Evolutionary conservation across 2,329 filamentous ascomycete genomes (phyloP), one percentile per base, ranked within the genome.

Genomic region (Ceratocystis colombiana): DNA sequence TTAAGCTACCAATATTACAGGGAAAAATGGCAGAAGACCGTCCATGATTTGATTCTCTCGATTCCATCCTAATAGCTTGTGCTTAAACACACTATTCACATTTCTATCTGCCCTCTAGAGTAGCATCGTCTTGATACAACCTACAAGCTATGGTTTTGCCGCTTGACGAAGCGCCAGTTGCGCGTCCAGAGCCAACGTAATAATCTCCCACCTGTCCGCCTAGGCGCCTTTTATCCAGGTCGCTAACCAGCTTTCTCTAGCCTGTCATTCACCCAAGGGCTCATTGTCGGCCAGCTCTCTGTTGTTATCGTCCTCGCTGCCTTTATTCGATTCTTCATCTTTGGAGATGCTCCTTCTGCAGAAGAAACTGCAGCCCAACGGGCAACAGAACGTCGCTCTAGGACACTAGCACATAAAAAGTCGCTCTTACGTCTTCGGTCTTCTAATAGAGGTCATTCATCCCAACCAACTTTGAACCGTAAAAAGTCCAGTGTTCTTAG

Each of bases 241-340:
- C 33, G 37, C 61, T 67, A 68, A 68, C 55, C 20, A 25, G 5
- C 25, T 3, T 25, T 25, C 46, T 62, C 12, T 50, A 93, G 90
- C 50, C 80, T 94, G 71, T 94, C 90, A 45, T 97, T 97, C 75
- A 96, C 90, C 0, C 90, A 96, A 74, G 94, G 94, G 33, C 88
- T 99, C 71, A 85, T 99, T 62, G 81, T 97, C 41, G 94, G 94
- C 62, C 94, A 99, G 76, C 81, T 99, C 64, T 96, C 91, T 1
- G 89, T 99, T 59, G 89, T 96, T 15, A 79, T 97, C 28, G 82
- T 99, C 48, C 85, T 99, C 69, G 92, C 91, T 70, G 90, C 88
- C 71, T 97, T 99, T 77, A 97, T 99, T 76, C 96, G 96, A 75
- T 99, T 96, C 84, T 99, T 99, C 83, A 97, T 99, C 73, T 97